phyloP scores from a whole-genome alignment of 2,329 filamentous ascomycete species.

The Talaromyces sp. region DNA sequence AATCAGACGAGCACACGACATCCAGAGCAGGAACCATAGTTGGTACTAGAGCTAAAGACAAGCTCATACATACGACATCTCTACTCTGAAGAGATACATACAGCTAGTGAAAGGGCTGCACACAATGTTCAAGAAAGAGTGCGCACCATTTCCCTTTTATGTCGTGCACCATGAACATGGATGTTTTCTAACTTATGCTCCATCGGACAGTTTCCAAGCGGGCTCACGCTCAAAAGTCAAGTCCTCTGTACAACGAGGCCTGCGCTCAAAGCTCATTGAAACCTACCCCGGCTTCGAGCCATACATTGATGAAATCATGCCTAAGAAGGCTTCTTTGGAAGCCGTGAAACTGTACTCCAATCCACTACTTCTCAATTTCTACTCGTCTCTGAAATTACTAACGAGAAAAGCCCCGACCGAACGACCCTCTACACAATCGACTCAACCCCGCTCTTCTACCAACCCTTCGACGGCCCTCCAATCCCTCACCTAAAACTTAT shows the following conservation, averaged over 20 bases:
- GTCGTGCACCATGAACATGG: neutral
- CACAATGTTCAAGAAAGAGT: slow-evolving; percentile 94
- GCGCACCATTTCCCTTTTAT: slow-evolving; percentile 30
- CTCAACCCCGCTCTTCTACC: slow-evolving; percentile 79
- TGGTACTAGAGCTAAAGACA: neutral
- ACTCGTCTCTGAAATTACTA: neutral
- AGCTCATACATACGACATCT: neutral
- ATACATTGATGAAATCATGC: slow-evolving; percentile 88
- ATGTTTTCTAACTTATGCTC: neutral
- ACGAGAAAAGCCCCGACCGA: slow-evolving; percentile 65
- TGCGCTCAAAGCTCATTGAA: slow-evolving; percentile 76
- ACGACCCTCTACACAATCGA: slow-evolving; percentile 83
- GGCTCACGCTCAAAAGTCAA: slow-evolving; percentile 94
- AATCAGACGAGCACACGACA: neutral
- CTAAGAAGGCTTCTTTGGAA: slow-evolving; percentile 88
- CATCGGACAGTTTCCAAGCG: slow-evolving; percentile 60
- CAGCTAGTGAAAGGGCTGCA: neutral
- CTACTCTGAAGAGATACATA: neutral
- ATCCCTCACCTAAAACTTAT: slow-evolving; percentile 86
- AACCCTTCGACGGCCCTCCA: slow-evolving; percentile 71
- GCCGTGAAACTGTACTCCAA: slow-evolving; percentile 71
- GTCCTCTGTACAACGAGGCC: slow-evolving; percentile 83
- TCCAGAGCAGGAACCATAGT: neutral
- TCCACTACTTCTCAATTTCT: neutral
- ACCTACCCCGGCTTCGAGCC: slow-evolving; percentile 82